Evolutionary conservation across 2,329 filamentous ascomycete genomes (phyloP).

Genomic region (Aspergillus spinulosporus): DNA sequence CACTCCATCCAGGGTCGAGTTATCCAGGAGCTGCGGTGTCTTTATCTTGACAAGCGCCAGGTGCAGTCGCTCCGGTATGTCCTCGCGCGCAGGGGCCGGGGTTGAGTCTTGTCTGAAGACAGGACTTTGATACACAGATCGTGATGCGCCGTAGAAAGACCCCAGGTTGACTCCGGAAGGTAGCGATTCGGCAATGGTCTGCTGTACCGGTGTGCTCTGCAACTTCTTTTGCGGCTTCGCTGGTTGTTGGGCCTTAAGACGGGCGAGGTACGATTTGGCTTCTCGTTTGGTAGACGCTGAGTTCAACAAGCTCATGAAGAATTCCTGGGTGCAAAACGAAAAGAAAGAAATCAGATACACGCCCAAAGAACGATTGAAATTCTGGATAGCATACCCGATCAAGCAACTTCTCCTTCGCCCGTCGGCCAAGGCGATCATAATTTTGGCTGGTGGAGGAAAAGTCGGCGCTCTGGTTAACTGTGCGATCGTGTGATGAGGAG

Average conservation of each 20-base stretch:
- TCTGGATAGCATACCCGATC: slow-evolving; percentile 38
- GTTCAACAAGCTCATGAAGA: slow-evolving; percentile 81
- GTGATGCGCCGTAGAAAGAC: slow-evolving; percentile 58
- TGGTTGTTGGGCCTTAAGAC: slow-evolving; percentile 62
- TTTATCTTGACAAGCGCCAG: slow-evolving; percentile 87
- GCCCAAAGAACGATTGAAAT: slow-evolving; percentile 1
- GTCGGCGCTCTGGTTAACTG: slow-evolving; percentile 30
- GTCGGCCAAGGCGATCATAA: slow-evolving; percentile 37
- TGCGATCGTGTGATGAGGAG: slow-evolving; percentile 22
- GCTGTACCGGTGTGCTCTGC: slow-evolving; percentile 28
- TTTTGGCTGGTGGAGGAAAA: slow-evolving; percentile 33
- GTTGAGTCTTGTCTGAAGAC: slow-evolving; percentile 59
- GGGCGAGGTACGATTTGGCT: slow-evolving; percentile 85
- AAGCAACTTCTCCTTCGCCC: slow-evolving; percentile 46
- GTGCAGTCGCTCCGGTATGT: slow-evolving; percentile 59
- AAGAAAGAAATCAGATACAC: slow-evolving; percentile 1
- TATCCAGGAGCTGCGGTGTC: slow-evolving; percentile 68
- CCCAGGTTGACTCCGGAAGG: slow-evolving; percentile 60
- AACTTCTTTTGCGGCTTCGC: slow-evolving; percentile 36
- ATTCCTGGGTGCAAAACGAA: slow-evolving; percentile 59
- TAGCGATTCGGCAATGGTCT: slow-evolving; percentile 17
- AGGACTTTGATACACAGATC: slow-evolving; percentile 59
- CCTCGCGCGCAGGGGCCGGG: slow-evolving; percentile 40
- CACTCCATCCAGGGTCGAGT: slow-evolving; percentile 70
- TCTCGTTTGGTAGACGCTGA: slow-evolving; percentile 91